phyloP scores from a whole-genome alignment of 257 asterid genomes.

The Henckelia pumila region DNA sequence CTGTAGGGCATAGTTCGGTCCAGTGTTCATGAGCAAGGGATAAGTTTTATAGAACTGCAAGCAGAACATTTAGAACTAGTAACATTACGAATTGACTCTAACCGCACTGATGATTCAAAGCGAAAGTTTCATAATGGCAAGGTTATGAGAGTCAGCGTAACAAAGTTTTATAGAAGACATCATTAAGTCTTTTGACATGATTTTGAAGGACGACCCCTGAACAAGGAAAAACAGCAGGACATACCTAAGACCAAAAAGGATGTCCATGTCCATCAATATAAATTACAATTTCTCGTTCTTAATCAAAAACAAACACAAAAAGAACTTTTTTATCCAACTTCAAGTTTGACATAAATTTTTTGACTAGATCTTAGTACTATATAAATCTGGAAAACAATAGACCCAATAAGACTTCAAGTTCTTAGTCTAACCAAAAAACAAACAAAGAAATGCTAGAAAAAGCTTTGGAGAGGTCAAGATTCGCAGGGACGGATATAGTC shows the following conservation, averaged over 20 bases:
- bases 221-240: not conserved
- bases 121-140: no score
- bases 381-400: not conserved
- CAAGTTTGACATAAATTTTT: not conserved
- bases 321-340: conserved; percentile 1
- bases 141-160: not conserved
- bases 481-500: not conserved
- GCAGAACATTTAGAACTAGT: not conserved
- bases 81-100: not conserved
- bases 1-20: not conserved
- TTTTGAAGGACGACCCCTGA: not conserved
- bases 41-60: not conserved
- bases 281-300: conserved; percentile 1
- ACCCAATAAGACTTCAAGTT: conserved; percentile 4
- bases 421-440: not conserved
- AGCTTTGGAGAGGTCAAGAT: not conserved
- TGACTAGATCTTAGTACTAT: not conserved
- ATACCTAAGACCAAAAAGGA: not conserved
- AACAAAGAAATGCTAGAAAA: not conserved
- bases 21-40: not conserved
- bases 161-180: not conserved
- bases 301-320: conserved; percentile 6
- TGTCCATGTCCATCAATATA: not conserved
- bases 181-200: not conserved
- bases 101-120: not conserved